A percentile compares a stretch with the other conserved stretches of the same genome.
Evolutionary conservation across 257 asterid species (phyloP).

Genomic region (Fraxinus anomala): DNA sequence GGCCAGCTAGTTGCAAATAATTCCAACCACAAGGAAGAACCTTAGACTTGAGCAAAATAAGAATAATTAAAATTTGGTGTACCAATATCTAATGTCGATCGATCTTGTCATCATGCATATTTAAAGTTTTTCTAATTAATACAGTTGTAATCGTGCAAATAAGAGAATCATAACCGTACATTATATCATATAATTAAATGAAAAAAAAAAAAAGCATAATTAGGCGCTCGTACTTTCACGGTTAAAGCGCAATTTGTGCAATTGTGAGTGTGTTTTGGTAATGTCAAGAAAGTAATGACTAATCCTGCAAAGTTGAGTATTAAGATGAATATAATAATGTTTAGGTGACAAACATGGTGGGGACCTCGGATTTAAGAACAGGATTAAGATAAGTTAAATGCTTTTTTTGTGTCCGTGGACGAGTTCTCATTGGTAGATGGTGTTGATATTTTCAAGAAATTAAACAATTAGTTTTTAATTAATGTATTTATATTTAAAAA

Average conservation of each 20-base stretch:
- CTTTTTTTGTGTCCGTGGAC: slow-evolving; percentile 49
- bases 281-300: slow-evolving; percentile 7
- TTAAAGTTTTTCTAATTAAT: slow-evolving; percentile 18
- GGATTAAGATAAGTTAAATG: slow-evolving; percentile 38
- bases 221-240: not conserved
- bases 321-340: slow-evolving; percentile 22
- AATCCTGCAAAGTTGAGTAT: not conserved
- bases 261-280: slow-evolving; percentile 17
- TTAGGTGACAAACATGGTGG: slow-evolving; percentile 45
- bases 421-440: slow-evolving; percentile 39
- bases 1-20: slow-evolving; percentile 36
- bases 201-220: not conserved
- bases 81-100: slow-evolving; percentile 31
- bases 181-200: not conserved
- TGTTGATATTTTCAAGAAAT: slow-evolving; percentile 48
- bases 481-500: slow-evolving; percentile 21
- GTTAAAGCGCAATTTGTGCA: not conserved
- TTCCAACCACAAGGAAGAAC: slow-evolving; percentile 34
- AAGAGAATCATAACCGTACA: not conserved
- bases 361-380: slow-evolving; percentile 51
- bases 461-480: slow-evolving; percentile 23
- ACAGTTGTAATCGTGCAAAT: slow-evolving; percentile 7
- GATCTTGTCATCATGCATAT: slow-evolving; percentile 20
- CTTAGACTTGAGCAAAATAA: slow-evolving; percentile 42
- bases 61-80: slow-evolving; percentile 33